phyloP scores from a whole-genome alignment of 2,329 filamentous ascomycete species.

The Dothidotthia symphoricarpi region DNA sequence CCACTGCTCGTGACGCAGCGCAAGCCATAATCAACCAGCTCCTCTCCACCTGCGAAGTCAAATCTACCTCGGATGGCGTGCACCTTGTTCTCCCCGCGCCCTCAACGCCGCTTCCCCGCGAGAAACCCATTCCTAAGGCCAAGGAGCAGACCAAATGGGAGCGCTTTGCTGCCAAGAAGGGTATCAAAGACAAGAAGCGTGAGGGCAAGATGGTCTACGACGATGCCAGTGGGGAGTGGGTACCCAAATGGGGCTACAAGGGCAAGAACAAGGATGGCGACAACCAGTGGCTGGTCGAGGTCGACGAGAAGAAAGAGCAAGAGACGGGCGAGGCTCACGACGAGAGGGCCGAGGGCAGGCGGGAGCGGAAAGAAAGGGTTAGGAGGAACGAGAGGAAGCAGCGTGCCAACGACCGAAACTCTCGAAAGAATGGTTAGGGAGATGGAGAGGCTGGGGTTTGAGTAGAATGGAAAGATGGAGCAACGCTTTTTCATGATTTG shows the following conservation, averaged over 20 bases:
- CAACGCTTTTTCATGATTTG: constrained; percentile 18
- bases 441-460: constrained; percentile 10
- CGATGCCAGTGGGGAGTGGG: constrained; percentile 81
- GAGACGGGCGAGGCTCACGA: constrained; percentile 63
- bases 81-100: constrained; percentile 73
- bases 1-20: constrained; percentile 80
- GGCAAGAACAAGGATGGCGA: constrained; percentile 83
- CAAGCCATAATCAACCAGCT: constrained; percentile 94
- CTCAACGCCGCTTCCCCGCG: constrained; percentile 73
- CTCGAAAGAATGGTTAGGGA: constrained; percentile 52
- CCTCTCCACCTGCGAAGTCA: constrained; percentile 80
- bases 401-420: constrained; percentile 61
- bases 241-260: constrained; percentile 92
- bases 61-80: constrained; percentile 66
- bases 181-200: constrained; percentile 83
- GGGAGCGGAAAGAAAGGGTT: constrained; percentile 54
- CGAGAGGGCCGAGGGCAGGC: constrained; percentile 58
- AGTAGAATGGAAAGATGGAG: constrained; percentile 5
- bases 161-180: constrained; percentile 93
- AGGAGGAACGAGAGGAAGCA: constrained; percentile 46
- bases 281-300: constrained; percentile 86
- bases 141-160: constrained; percentile 93
- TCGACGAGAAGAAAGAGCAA: constrained; percentile 69
- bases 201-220: constrained; percentile 83
- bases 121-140: constrained; percentile 82